Conservation (phyloP, 495 filamentous ascomycete genomes). For the Podospora conica region DNA sequence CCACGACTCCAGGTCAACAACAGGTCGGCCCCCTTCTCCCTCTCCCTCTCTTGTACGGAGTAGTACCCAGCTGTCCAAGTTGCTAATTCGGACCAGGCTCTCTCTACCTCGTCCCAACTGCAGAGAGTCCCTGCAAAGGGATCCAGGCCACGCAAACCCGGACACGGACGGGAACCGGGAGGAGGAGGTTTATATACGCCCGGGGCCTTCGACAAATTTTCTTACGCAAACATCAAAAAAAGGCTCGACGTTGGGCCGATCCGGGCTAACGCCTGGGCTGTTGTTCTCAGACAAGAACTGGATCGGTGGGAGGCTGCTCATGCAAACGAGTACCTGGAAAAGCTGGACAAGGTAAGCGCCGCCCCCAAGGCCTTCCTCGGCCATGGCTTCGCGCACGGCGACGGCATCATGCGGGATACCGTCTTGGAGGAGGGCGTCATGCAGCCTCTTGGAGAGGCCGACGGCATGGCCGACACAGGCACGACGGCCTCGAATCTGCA, state of each 20-base stretch:
- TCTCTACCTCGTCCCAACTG: background rate
- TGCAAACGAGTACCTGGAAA: background rate
- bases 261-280: too few species aligned
- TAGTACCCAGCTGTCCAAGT: too few species aligned
- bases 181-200: too few species aligned
- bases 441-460: slow-evolving; percentile 29
- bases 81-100: background rate
- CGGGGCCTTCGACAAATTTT: background rate
- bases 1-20: background rate
- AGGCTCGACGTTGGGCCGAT: background rate
- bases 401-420: slow-evolving; percentile 24
- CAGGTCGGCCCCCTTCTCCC: background rate
- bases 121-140: background rate
- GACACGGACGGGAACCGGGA: too few species aligned
- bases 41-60: background rate
- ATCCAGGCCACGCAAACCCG: too few species aligned
- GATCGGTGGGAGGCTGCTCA: background rate
- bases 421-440: slow-evolving; percentile 26
- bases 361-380: background rate
- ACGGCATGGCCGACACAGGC: slow-evolving; percentile 36
- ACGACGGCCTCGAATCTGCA: slow-evolving; percentile 40
- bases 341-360: background rate
- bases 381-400: background rate
- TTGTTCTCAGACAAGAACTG: too few species aligned
- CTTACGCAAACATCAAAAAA: background rate